These are phyloP conservation scores for Arabidopsis suecica DNA, from an alignment of 345 rosid species.

Conservation along the genomic window DNA sequence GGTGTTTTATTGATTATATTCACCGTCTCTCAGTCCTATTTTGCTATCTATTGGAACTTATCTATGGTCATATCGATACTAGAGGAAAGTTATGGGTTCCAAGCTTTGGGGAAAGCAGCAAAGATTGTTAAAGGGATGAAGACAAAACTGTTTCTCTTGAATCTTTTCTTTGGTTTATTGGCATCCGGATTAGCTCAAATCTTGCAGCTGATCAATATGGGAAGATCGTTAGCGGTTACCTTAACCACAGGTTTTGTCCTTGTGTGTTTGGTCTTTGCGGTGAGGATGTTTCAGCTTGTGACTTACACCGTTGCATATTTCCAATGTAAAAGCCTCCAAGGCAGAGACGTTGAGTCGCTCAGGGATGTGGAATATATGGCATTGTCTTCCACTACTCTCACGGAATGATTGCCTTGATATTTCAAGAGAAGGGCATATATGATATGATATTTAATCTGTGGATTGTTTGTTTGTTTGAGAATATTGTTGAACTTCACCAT, in stretches of 20 bases:
- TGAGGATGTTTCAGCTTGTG: conserved; percentile 49
- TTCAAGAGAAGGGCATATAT: neutral
- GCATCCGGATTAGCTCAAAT: conserved; percentile 14
- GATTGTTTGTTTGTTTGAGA: conserved; percentile 6
- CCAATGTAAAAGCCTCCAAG: conserved; percentile 53
- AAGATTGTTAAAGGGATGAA: conserved; percentile 55
- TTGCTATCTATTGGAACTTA: conserved; percentile 53
- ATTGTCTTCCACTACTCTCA: conserved; percentile 32
- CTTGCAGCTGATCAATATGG: conserved; percentile 3
- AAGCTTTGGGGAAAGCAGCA: conserved; percentile 63
- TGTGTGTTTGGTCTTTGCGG: conserved; percentile 26
- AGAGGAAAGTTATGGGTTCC: conserved; percentile 57
- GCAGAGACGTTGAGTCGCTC: conserved; percentile 55
- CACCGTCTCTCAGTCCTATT: conserved; percentile 39
- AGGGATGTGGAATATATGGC: conserved; percentile 47
- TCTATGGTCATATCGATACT: conserved; percentile 60
- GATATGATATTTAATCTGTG: neutral
- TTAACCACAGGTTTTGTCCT: conserved; percentile 40
- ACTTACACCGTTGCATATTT: conserved; percentile 56
- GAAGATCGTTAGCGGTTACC: neutral
- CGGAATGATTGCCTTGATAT: conserved; percentile 31
- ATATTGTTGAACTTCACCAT: neutral
- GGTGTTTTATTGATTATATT: conserved; percentile 21
- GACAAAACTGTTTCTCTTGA: conserved; percentile 52
- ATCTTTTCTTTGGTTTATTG: conserved; percentile 42